These are phyloP conservation scores for Gastrolobium bilobum DNA, from an alignment of 306 rosid species.

Conservation along the genomic window DNA sequence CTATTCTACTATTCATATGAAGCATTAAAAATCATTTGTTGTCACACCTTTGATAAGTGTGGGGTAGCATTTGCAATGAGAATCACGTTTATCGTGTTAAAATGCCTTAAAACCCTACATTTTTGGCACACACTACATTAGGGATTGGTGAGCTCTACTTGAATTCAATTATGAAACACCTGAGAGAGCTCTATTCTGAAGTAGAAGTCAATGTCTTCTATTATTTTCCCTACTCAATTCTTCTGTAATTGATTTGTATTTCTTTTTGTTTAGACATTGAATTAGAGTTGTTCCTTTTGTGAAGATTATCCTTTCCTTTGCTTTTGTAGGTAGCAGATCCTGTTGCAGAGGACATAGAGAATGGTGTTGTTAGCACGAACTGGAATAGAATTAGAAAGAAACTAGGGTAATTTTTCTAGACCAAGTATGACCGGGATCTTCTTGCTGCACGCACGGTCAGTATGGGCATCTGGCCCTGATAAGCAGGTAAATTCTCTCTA, in stretches of 20 bases:
- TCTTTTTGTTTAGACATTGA: constrained; percentile 18
- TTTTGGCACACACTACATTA: constrained; percentile 91
- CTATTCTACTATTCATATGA: too few species aligned
- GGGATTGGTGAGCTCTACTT: constrained; percentile 98
- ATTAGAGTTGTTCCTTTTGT: constrained; percentile 38
- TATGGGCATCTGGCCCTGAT: constrained; percentile 99
- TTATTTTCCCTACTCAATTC: background rate
- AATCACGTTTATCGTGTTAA: too few species aligned
- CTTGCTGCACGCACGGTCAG: constrained; percentile 97
- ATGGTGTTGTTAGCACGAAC: constrained; percentile 92
- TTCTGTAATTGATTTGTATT: background rate
- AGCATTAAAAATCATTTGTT: too few species aligned
- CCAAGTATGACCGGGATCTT: constrained; percentile 95
- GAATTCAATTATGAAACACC: constrained; percentile 99
- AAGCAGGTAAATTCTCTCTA: constrained; percentile 73
- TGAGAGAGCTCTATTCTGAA: constrained; percentile 97
- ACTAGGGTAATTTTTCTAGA: constrained; percentile 95
- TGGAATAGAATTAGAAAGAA: constrained; percentile 92
- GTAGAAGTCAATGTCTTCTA: constrained; percentile 91
- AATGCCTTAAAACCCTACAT: too few species aligned
- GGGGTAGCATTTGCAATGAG: too few species aligned
- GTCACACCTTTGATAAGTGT: too few species aligned
- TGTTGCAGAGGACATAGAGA: constrained; percentile 97
- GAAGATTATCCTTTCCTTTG: constrained; percentile 46
- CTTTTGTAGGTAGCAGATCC: constrained; percentile 92